Base-by-base conservation (phyloP, 768 basidiomycete genomes). In the Macrolepiota albuminosa region DNA sequence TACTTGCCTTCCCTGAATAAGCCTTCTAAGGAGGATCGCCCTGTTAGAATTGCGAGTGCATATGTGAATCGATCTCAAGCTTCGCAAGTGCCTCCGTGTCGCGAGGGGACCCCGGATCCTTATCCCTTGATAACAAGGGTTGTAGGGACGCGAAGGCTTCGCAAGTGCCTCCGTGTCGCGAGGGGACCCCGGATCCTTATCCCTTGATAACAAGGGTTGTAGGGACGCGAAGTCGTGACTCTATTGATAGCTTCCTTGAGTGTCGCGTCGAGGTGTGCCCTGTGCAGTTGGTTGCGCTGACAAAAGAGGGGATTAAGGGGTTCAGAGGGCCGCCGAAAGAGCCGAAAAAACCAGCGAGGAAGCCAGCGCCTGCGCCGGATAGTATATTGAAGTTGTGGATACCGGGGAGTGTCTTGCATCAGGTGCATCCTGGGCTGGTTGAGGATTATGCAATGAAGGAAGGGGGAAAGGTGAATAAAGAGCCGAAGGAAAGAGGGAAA, bases 341-440 rank as follows among this genome's bases (percentile, higher is more conserved):
- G 47, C 48, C 29, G 31, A 5, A 9, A n/a, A 49, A n/a, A 9
- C 48, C 8, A 9, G 33, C 9, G 31, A 74, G 71, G 54, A 71
- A 75, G 26, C 71, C 76, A 10, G 70, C 72, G 14, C 77, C 78
- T 39, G 60, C 65, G 49, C 80, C 81, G 0, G 74, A 76, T 14
- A 76, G 75, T 51, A 71, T 75, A 16, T 65, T 85, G 42, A 73
- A 78, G 34, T 66, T 87, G 36, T 91, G 89, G 89, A 71, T 90
- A 46, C 84, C 88, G 0, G 87, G 81, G 4, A 78, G 73, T 43
- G 81, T 91, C 70, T 71, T 90, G 56, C 70, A 71, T 24, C 69
- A 77, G 13, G 84, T 80, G 6, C 81, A 80, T 57, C 85, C 87
- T 6, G 73, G 71, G 18, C 65, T 87, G 11, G 79, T 80, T 4